Conservation (phyloP, 1,284 basidiomycete species). For the Exobasidium cylindrosporum region DNA sequence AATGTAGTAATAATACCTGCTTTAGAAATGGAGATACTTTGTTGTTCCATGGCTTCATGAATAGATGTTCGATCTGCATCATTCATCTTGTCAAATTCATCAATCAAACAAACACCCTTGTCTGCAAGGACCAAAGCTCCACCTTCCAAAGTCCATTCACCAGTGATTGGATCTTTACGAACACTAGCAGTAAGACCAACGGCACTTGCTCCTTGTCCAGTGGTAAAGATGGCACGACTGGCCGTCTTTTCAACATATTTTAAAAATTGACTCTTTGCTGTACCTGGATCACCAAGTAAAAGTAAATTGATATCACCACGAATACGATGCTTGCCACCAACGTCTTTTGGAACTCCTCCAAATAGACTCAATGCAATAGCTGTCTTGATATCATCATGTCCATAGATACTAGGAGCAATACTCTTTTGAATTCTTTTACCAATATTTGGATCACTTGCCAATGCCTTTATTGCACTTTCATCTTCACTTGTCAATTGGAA, state of each 20-base stretch:
- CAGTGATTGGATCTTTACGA: constrained; percentile 91
- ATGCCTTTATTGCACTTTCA: constrained; percentile 79
- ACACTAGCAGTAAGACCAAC: constrained; percentile 98
- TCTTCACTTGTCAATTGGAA: constrained; percentile 96
- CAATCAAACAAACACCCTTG: constrained; percentile 97
- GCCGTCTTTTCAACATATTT: constrained; percentile 99
- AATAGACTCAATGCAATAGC: constrained; percentile 92
- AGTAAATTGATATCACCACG: constrained; percentile 97
- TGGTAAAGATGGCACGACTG: constrained; percentile 92
- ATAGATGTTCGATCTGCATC: constrained; percentile 84
- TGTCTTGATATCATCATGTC: constrained; percentile 98
- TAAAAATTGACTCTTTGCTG: constrained; percentile 97
- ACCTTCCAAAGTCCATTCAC: constrained; percentile 98
- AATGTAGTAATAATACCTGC: constrained; percentile 96
- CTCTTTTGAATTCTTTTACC: constrained; percentile 96
- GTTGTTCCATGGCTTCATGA: constrained; percentile 99
- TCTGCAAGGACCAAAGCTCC: constrained; percentile 95
- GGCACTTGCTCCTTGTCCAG: constrained; percentile 94
- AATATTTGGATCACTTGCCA: constrained; percentile 87
- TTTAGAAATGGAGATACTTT: constrained; percentile 98
- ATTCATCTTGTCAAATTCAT: constrained; percentile 99
- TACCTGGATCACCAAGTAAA: constrained; percentile 93
- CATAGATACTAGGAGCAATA: constrained; percentile 96
- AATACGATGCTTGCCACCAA: constrained; percentile 92
- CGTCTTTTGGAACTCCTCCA: constrained; percentile 88